These are phyloP conservation scores for Xylaria intraflava DNA, from an alignment of 495 filamentous ascomycete species.

Conservation along the genomic window DNA sequence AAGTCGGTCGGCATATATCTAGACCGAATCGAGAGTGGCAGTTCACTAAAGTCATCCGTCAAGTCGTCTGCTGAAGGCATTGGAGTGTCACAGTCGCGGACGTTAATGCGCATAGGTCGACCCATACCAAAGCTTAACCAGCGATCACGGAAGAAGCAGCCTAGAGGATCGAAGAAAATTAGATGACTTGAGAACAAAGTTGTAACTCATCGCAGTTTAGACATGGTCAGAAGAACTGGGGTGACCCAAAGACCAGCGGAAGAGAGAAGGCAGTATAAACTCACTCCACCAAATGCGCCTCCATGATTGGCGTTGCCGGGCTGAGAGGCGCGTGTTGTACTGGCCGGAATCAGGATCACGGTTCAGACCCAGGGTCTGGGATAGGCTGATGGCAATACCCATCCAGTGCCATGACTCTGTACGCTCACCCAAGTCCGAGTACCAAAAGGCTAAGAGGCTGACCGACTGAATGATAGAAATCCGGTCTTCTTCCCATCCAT, in stretches of 20 bases:
- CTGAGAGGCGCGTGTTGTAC: constrained; percentile 1
- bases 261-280: too few relatives aligned
- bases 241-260: too few relatives aligned
- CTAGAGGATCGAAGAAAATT: neutral
- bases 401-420: constrained; percentile 22
- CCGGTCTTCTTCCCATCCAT: constrained; percentile 16
- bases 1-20: neutral
- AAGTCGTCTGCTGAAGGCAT: neutral
- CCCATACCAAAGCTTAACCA: constrained; percentile 20
- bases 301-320: constrained; percentile 10
- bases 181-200: neutral
- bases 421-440: constrained; percentile 16
- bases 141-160: constrained; percentile 16
- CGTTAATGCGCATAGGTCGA: constrained; percentile 17
- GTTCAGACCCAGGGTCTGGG: constrained; percentile 21
- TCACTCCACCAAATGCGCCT: constrained; percentile 17
- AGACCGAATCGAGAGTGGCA: neutral
- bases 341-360: neutral
- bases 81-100: constrained; percentile 11
- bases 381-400: constrained; percentile 19
- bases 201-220: too few relatives aligned
- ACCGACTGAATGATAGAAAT: constrained; percentile 19
- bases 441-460: constrained; percentile 19
- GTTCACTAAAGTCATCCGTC: neutral
- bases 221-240: too few relatives aligned